These are phyloP conservation scores for Didymella exigua DNA, from an alignment of 2,329 filamentous ascomycete genomes.

Conservation along the genomic window DNA sequence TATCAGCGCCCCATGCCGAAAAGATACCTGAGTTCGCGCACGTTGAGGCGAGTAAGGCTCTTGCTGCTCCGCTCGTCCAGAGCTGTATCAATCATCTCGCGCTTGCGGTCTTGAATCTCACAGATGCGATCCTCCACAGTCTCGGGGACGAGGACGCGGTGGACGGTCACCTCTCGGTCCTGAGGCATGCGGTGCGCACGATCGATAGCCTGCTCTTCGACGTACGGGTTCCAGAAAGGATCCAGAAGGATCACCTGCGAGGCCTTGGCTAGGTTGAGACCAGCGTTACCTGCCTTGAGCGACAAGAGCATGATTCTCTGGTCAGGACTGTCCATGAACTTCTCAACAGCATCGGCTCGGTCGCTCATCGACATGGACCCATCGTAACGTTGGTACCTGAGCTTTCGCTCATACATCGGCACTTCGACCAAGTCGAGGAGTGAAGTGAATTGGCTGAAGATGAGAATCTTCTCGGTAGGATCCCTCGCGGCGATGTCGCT, in stretches of 20 bases:
- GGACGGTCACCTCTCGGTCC: slow-evolving; percentile 72
- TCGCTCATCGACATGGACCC: slow-evolving; percentile 72
- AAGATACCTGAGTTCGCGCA: slow-evolving; percentile 71
- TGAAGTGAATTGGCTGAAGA: slow-evolving; percentile 83
- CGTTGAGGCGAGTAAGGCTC: slow-evolving; percentile 68
- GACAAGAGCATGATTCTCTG: slow-evolving; percentile 77
- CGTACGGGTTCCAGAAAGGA: slow-evolving; percentile 93
- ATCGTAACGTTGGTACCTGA: slow-evolving; percentile 73
- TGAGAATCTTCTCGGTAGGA: slow-evolving; percentile 73
- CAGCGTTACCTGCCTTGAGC: slow-evolving; percentile 80
- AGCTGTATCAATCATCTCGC: slow-evolving; percentile 75
- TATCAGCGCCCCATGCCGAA: slow-evolving; percentile 56
- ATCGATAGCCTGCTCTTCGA: slow-evolving; percentile 91
- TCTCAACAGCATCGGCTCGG: slow-evolving; percentile 69
- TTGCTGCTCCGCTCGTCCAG: slow-evolving; percentile 76
- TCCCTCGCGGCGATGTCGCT: slow-evolving; percentile 54
- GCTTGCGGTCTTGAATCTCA: slow-evolving; percentile 77
- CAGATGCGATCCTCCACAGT: slow-evolving; percentile 91
- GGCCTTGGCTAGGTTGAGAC: slow-evolving; percentile 82
- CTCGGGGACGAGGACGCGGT: slow-evolving; percentile 74
- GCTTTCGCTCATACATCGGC: slow-evolving; percentile 64
- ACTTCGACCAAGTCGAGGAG: slow-evolving; percentile 79
- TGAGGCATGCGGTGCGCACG: slow-evolving; percentile 90
- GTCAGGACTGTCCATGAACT: slow-evolving; percentile 67
- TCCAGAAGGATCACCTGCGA: slow-evolving; percentile 89